Conservation (phyloP, 2,329 filamentous ascomycete genomes). For the Arachnopeziza araneosa region DNA sequence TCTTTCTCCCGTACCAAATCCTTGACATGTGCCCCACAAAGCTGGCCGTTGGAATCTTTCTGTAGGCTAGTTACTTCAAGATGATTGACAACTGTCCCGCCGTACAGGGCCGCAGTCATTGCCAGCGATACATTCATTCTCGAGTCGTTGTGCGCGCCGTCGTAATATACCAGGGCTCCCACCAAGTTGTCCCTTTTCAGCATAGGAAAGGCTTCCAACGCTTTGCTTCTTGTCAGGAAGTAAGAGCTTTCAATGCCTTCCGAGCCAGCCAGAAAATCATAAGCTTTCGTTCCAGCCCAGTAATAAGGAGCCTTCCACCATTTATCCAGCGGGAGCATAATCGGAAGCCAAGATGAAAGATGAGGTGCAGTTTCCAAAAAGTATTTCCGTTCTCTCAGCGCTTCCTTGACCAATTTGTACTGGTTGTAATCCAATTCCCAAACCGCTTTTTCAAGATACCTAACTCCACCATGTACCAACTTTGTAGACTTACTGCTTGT, state of each 20-base stretch:
- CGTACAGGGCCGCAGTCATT: constrained; percentile 84
- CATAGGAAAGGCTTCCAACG: constrained; percentile 84
- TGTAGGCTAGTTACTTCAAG: constrained; percentile 71
- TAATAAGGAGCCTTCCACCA: constrained; percentile 77
- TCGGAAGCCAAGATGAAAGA: constrained; percentile 67
- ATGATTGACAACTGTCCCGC: constrained; percentile 77
- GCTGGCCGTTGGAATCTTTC: constrained; percentile 66
- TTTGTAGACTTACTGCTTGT: constrained; percentile 74
- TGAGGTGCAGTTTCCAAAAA: constrained; percentile 71
- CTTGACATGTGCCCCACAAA: constrained; percentile 68
- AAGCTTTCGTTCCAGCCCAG: constrained; percentile 73
- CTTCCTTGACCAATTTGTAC: constrained; percentile 65
- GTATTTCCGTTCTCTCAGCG: constrained; percentile 68
- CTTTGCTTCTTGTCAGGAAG: constrained; percentile 81
- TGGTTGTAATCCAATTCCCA: constrained; percentile 72
- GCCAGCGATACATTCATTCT: constrained; percentile 87
- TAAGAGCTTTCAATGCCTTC: constrained; percentile 88
- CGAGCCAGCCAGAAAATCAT: constrained; percentile 77
- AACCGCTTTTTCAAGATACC: constrained; percentile 70
- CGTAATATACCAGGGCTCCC: constrained; percentile 84
- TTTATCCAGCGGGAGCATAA: constrained; percentile 69
- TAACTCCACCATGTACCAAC: constrained; percentile 69
- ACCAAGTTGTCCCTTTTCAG: constrained; percentile 72
- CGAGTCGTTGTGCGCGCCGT: constrained; percentile 88
- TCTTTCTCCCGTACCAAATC: constrained; percentile 64